Base-by-base conservation (phyloP, 2,329 filamentous ascomycete genomes). In the Stachybotrys chlorohalonatus region DNA sequence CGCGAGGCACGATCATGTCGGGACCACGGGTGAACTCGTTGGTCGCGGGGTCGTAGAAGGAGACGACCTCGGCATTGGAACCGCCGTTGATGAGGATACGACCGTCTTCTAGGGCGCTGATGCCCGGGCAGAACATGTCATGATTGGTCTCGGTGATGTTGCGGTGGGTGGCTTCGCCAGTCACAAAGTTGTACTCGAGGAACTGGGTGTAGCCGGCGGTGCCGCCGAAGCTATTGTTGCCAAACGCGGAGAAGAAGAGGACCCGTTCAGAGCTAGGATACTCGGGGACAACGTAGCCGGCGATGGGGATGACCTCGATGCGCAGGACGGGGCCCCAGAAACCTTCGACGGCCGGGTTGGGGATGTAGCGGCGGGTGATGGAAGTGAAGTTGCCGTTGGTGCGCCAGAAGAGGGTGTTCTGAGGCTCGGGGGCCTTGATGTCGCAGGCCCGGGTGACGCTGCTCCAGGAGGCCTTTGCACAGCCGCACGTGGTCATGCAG, bases 91-190 rank as follows among this genome's bases (percentile, higher is more conserved):
- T 73, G 5, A 82, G 59, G 7, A 80, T 71, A 6, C 71, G 69
- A 1, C 78, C 80, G 13, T 75, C 68, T 24, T 69, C 71, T 49
- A 77, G 73, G 7, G 75, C 63, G 7, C 73, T 76, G 51, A 82
- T 78, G 6, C 78, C 80, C 0, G 80, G 78, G 60, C 79, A 81
- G 60, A 80, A 81, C 78, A 80, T 80, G 58, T 80, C 76, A 56
- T 80, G 75, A 15, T 70, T 62, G 0, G 75, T 80, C 56, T 79
- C 60, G 31, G 66, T 61, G 7, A 73, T 64, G 13, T 64, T 64
- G 17, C 63, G 64, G 32, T 66, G 51, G 16, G 64, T 61, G 11
- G 68, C 60, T 7, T 55, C 57, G 48, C 65, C 63, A 0, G 56
- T 58, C 1, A 52, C 54, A 13, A 60, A 52, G 1, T 52, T 52